A percentile compares a stretch with the other conserved stretches of the same genome.
Conservation (phyloP, 1,284 basidiomycete species). For the Leccinum ponderosum region DNA sequence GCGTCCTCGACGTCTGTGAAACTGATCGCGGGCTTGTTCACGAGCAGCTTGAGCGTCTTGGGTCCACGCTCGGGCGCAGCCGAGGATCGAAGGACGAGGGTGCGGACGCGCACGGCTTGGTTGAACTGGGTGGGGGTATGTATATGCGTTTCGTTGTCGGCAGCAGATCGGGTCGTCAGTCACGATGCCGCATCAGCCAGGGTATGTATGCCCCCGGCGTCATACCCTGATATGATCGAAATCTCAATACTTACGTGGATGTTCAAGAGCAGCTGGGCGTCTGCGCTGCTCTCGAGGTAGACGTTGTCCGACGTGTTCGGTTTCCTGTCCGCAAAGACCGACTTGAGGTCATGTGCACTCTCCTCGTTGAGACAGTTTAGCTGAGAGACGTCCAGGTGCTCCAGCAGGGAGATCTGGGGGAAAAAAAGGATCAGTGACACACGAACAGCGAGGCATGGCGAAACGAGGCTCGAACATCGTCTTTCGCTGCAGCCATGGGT, state of each 20-base stretch:
- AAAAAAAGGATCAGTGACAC: conserved; percentile 8
- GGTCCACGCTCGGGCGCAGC: conserved; percentile 56
- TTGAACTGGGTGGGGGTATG: conserved; percentile 79
- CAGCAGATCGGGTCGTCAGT: neutral
- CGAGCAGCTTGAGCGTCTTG: conserved; percentile 64
- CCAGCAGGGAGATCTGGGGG: conserved; percentile 55
- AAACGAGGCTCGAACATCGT: conserved; percentile 26
- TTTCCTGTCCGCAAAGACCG: conserved; percentile 52
- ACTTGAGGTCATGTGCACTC: conserved; percentile 56
- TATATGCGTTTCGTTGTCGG: neutral
- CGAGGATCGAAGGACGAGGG: conserved; percentile 63
- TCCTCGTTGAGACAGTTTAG: conserved; percentile 80
- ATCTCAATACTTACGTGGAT: conserved; percentile 51
- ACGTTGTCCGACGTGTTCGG: conserved; percentile 43
- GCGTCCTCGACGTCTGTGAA: conserved; percentile 66
- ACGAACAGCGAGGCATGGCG: neutral
- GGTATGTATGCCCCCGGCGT: neutral
- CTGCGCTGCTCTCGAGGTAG: conserved; percentile 77
- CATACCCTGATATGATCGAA: neutral
- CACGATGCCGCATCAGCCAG: neutral
- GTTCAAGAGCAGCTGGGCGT: conserved; percentile 76
- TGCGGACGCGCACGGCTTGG: conserved; percentile 73
- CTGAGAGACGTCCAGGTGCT: conserved; percentile 60
- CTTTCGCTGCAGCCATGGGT: conserved; percentile 26
- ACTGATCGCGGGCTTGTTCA: conserved; percentile 65